Evolutionary conservation across 352 stramenopile species (phyloP).

Genomic region (Phytophthora idaei): DNA sequence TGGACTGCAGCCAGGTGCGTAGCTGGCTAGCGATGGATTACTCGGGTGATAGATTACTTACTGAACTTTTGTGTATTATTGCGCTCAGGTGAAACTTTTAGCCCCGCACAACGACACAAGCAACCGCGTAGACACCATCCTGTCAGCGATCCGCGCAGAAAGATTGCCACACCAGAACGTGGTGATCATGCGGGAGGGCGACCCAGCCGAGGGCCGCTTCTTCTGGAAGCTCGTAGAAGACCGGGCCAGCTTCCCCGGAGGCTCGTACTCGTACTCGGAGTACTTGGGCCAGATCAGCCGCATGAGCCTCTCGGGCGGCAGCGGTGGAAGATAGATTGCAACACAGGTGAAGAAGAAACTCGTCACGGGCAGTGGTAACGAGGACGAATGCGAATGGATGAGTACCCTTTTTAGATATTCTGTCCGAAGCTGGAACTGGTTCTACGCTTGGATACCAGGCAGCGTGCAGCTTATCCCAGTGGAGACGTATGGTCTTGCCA

Average conservation of each 20-base stretch:
- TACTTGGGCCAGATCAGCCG: constrained; percentile 94
- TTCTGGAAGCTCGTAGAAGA: constrained; percentile 99
- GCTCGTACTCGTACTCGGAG: constrained; percentile 98
- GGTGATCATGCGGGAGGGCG: constrained; percentile 94
- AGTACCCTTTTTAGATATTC: constrained; percentile 31
- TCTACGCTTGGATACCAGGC: neutral
- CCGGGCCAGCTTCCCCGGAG: constrained; percentile 96
- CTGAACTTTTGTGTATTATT: constrained; percentile 3
- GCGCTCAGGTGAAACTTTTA: constrained; percentile 69
- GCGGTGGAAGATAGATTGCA: constrained; percentile 62
- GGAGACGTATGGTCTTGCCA: constrained; percentile 5
- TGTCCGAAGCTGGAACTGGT: neutral
- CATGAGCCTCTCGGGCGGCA: constrained; percentile 58
- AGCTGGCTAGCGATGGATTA: constrained; percentile 7
- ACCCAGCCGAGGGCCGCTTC: constrained; percentile 94
- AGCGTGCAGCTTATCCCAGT: constrained; percentile 6
- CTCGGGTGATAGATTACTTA: constrained; percentile 30
- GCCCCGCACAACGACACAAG: constrained; percentile 86
- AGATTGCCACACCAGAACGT: constrained; percentile 84
- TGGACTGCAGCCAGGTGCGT: constrained; percentile 89
- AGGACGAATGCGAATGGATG: constrained; percentile 32
- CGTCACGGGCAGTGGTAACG: constrained; percentile 19
- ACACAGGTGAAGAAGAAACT: constrained; percentile 23
- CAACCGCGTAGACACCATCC: constrained; percentile 86
- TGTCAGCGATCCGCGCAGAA: constrained; percentile 90